These are phyloP conservation scores for Senecio squalidus DNA, from an alignment of 140 eudicot species.

Conservation along the genomic window DNA sequence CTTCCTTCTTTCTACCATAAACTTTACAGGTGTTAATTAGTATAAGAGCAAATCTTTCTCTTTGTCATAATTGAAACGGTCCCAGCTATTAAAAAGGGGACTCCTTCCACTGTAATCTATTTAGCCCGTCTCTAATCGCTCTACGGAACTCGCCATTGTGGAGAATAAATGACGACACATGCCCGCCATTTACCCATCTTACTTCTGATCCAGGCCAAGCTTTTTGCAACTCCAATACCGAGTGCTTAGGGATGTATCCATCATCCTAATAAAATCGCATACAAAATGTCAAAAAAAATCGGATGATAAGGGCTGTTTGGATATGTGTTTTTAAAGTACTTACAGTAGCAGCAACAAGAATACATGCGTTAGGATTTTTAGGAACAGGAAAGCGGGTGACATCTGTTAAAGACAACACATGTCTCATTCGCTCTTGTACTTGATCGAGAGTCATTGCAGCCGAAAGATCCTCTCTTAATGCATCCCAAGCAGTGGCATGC, in stretches of 20 bases:
- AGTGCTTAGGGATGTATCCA: conserved; percentile 94
- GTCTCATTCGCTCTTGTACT: conserved; percentile 77
- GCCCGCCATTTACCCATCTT: conserved; percentile 98
- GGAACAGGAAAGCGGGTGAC: conserved; percentile 95
- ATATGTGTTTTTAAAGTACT: conserved; percentile 21
- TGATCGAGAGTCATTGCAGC: conserved; percentile 72
- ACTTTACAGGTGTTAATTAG: conserved; percentile 22
- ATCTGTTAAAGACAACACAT: conserved; percentile 85
- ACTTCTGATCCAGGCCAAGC: conserved; percentile 99
- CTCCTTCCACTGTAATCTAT: conserved; percentile 81
- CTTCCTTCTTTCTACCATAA: conserved; percentile 12
- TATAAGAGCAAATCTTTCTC: conserved; percentile 5
- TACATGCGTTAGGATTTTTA: conserved; percentile 74
- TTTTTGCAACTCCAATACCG: conserved; percentile 86
- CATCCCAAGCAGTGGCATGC: conserved; percentile 98
- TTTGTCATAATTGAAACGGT: neutral
- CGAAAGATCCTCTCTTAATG: conserved; percentile 64
- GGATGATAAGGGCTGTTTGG: neutral
- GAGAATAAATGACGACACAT: conserved; percentile 86
- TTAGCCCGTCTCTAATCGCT: conserved; percentile 79
- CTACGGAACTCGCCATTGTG: conserved; percentile 78
- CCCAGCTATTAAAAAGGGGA: conserved; percentile 30
- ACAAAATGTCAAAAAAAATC: neutral
- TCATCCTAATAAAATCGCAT: conserved; percentile 58
- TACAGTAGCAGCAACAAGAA: conserved; percentile 96